Conservation (phyloP, 768 basidiomycete species). For the Leccinum boreale region DNA sequence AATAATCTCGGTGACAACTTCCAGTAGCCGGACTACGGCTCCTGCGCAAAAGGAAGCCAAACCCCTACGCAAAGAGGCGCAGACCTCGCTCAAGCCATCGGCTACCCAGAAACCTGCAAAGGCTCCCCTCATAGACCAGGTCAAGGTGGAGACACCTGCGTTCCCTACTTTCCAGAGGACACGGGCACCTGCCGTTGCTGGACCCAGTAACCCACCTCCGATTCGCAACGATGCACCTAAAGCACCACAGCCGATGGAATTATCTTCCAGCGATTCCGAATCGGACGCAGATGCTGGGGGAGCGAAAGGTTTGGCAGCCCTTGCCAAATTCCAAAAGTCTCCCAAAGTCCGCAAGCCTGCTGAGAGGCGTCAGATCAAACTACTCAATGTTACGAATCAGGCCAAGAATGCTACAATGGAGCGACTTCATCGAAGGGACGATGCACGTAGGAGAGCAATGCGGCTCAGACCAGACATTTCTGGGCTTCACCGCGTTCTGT, state of each 20-base stretch:
- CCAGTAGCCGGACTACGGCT: slow-evolving; percentile 11
- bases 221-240: slow-evolving; percentile 9
- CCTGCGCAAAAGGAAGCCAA: slow-evolving; percentile 12
- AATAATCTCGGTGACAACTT: slow-evolving; percentile 41
- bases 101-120: slow-evolving; percentile 16
- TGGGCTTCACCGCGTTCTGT: slow-evolving; percentile 67
- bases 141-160: slow-evolving; percentile 36
- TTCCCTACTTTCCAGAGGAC: slow-evolving; percentile 44
- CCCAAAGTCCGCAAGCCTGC: slow-evolving; percentile 55
- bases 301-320: slow-evolving; percentile 45
- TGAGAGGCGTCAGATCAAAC: slow-evolving; percentile 62
- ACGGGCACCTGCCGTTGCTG: slow-evolving; percentile 27
- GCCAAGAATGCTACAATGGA: slow-evolving; percentile 44
- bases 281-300: slow-evolving; percentile 45
- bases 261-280: slow-evolving; percentile 45
- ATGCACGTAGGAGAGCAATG: slow-evolving; percentile 55
- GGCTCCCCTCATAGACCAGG: slow-evolving; percentile 17
- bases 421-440: slow-evolving; percentile 54
- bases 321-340: slow-evolving; percentile 59
- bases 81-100: slow-evolving; percentile 17
- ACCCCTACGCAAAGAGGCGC: slow-evolving; percentile 17
- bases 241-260: slow-evolving; percentile 7
- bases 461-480: slow-evolving; percentile 83
- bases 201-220: slow-evolving; percentile 31
- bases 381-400: slow-evolving; percentile 50